Evolutionary conservation across 1,139 yeast species (phyloP), one percentile per base, ranked within the genome.

Genomic region (Eremothecium sinecaudum): DNA sequence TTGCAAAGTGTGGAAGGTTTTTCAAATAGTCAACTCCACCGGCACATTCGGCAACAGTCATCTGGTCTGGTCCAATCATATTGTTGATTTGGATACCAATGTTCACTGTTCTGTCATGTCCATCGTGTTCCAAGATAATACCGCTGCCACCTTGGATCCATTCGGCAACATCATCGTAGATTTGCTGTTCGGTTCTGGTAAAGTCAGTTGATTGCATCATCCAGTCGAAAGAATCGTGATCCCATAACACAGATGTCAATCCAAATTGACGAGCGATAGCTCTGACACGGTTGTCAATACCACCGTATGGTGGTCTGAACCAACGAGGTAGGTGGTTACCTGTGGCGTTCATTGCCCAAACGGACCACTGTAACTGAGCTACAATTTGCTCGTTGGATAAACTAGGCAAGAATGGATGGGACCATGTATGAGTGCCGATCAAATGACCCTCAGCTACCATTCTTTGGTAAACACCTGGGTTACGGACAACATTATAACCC

Each of bases 281-380:
- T 37, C 97, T 63, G 1, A 87, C 79, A 35, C 97, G 64, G 54
- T 84, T 79, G 59, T 87, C 98, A 30, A 82, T 67, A 0, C 94
- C 96, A 1, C 97, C 97, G 56, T 83, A 87, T 0, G 98, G 98
- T 0, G 98, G 98, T 42, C 98, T 68, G 57, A 82, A 87, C 80
- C 90, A 90, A 50, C 79, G 79, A 10, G 97, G 97, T n/a, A 82
- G 56, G 49, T 86, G 90, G 15, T 77, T 67, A 0, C 84, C 81
- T 0, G 97, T 86, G 2, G 96, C 95, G 60, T 90, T 86, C 92
- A 86, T 83, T 4, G 96, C 95, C 97, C 97, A 87, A 24, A 86
- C 75, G 2, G 93, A 79, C 98, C 97, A 87, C 59, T 87, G 79
- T 31, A 87, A 62, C 56, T 87, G 95, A 0, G 96, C 94, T 39